Evolutionary conservation across 2,329 filamentous ascomycete genomes (phyloP), one percentile per base, ranked within the genome.

Genomic region (Ophiognomonia clavigignenti-juglandacearum): DNA sequence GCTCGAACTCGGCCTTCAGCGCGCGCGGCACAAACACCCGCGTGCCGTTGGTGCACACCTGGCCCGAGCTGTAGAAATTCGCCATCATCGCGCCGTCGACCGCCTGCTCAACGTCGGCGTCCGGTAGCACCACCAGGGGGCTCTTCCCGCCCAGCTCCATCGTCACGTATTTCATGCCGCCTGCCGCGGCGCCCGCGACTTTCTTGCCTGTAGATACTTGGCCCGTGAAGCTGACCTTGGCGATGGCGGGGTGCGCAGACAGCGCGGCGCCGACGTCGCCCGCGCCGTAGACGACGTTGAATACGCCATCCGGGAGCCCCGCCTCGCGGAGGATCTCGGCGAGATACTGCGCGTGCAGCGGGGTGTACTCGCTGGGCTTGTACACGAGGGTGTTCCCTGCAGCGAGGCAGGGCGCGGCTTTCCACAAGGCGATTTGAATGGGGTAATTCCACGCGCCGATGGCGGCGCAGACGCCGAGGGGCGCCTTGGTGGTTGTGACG

Each of bases 391-490:
- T 88, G 67, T 95, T 95, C 18, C 88, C 88, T 1, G 88, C 88
- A 4, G 88, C 88, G 13, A 95, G 75, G 57, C 88, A 93, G 0
- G 89, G 86, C 1, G 86, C 88, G 1, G 86, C 90, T 66, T 95
- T 95, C 88, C 88, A 95, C 2, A 95, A 73, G 8, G 88, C 88
- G 55, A 95, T 95, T 64, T 95, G 88, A 54, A 95, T 86, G 11
- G 89, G 89, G 62, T 95, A 95, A 67, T 95, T 95, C 88, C 88
- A 95, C 13, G 89, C 89, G 46, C 88, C 89, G 55, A 95, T 95
- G 48, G 87, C 89, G 13, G 80, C 89, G 63, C 88, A 95, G 13
- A 93, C 88, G 22, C 89, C 89, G 16, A 95, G 71, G 5, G 89
- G 77, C 56, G 88, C 85, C 63, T 93, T 92, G 59, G 81, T 84